phyloP scores from a whole-genome alignment of 345 rosid genomes.

The Linum usitatissimum region DNA sequence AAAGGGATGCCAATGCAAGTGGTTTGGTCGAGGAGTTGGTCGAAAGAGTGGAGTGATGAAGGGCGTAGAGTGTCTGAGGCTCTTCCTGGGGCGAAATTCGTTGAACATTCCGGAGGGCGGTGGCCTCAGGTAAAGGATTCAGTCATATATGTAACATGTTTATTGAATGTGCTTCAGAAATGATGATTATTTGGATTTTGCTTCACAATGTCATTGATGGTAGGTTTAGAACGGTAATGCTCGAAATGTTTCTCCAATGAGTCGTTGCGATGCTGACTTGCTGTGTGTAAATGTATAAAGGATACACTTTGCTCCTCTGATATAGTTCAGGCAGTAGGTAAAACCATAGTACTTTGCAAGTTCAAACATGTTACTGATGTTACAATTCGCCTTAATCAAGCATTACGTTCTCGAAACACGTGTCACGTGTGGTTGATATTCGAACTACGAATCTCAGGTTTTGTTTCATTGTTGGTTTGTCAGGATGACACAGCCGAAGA shows the following conservation, averaged over 20 bases:
- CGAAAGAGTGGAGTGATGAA: constrained; percentile 58
- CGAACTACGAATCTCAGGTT: background rate
- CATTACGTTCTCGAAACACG: too few species aligned
- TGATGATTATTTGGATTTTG: background rate
- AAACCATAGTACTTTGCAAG: background rate
- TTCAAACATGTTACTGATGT: too few species aligned
- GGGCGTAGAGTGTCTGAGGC: constrained; percentile 46
- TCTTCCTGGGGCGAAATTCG: constrained; percentile 61
- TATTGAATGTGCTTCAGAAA: background rate
- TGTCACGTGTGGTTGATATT: background rate
- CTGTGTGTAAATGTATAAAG: too few species aligned
- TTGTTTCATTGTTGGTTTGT: constrained; percentile 8
- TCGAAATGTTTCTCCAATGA: too few species aligned
- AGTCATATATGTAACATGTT: background rate
- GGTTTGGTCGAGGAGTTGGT: constrained; percentile 66
- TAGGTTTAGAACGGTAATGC: too few species aligned
- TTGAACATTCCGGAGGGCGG: constrained; percentile 59
- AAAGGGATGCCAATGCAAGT: constrained; percentile 59
- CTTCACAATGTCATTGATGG: background rate
- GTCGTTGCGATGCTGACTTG: too few species aligned
- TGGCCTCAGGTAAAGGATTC: constrained; percentile 80
- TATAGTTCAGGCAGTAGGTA: background rate
- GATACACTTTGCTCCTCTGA: background rate
- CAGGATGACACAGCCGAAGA: constrained; percentile 61
- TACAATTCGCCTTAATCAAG: too few species aligned